Evolutionary conservation across 345 rosid genomes (phyloP).

Genomic region (Cardiospermum halicacabum): DNA sequence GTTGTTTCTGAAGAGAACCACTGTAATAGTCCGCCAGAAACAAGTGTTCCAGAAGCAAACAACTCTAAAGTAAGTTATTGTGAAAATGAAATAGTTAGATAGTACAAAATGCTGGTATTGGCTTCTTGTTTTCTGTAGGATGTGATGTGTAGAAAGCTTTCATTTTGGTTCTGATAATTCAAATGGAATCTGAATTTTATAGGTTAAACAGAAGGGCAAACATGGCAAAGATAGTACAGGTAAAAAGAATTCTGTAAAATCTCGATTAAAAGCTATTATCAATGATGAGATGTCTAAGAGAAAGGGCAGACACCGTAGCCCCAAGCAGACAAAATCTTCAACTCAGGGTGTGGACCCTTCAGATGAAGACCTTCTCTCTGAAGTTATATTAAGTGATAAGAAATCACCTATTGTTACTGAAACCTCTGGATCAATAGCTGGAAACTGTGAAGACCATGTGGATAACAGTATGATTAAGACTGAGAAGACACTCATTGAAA

Average conservation of each 20-base stretch:
- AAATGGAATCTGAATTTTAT: constrained; percentile 22
- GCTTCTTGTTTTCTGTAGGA: neutral
- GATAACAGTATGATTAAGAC: constrained; percentile 16
- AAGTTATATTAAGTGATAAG: constrained; percentile 13
- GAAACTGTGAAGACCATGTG: constrained; percentile 20
- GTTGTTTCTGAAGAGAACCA: too few relatives aligned
- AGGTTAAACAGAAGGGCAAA: constrained; percentile 36
- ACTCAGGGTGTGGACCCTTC: constrained; percentile 20
- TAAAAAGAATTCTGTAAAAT: constrained; percentile 46
- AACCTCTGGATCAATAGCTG: constrained; percentile 23
- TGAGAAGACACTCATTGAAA: constrained; percentile 25
- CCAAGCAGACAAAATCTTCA: constrained; percentile 29
- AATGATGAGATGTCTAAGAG: constrained; percentile 47
- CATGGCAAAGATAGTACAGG: constrained; percentile 23
- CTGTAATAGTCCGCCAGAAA: constrained; percentile 8
- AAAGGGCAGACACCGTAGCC: constrained; percentile 53
- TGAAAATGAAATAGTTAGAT: neutral
- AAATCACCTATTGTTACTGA: constrained; percentile 13
- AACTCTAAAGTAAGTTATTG: constrained; percentile 25
- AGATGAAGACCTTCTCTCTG: constrained; percentile 15
- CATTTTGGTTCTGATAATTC: neutral
- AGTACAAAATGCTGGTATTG: neutral
- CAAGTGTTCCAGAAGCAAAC: neutral
- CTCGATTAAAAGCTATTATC: constrained; percentile 55
- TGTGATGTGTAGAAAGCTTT: neutral